A percentile compares a stretch with the other conserved stretches of the same genome.
phyloP scores from a whole-genome alignment of 768 basidiomycete genomes.

The Suillus hirtellus region DNA sequence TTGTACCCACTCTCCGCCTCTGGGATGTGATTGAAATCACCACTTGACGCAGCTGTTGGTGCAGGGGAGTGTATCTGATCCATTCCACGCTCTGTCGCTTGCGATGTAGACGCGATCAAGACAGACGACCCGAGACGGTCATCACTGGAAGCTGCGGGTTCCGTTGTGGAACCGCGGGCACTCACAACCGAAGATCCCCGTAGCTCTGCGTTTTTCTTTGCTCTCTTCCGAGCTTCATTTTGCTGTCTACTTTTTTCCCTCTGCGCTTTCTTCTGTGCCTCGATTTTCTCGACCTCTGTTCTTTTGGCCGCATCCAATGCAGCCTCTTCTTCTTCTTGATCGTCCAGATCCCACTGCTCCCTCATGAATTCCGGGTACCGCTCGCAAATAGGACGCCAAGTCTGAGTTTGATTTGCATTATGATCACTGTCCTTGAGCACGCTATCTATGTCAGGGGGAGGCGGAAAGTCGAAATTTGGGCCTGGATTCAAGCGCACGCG shows the following conservation, averaged over 20 bases:
- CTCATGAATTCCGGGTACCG: slow-evolving; percentile 83
- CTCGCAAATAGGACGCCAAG: slow-evolving; percentile 81
- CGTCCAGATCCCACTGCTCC: slow-evolving; percentile 80
- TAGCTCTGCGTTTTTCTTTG: slow-evolving; percentile 37
- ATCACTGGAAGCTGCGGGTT: slow-evolving; percentile 22
- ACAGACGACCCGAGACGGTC: slow-evolving; percentile 31
- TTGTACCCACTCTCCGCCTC: slow-evolving; percentile 58
- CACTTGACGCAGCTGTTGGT: slow-evolving; percentile 50
- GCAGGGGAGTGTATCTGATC: slow-evolving; percentile 50
- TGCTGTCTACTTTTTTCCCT: slow-evolving; percentile 51
- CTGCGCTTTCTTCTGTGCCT: slow-evolving; percentile 38
- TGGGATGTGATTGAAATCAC: slow-evolving; percentile 39
- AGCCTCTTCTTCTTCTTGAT: slow-evolving; percentile 72
- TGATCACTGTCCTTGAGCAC: slow-evolving; percentile 43
- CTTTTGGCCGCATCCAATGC: slow-evolving; percentile 42
- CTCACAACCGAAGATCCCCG: slow-evolving; percentile 25
- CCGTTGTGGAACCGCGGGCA: slow-evolving; percentile 30
- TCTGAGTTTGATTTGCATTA: slow-evolving; percentile 34
- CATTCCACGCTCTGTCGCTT: slow-evolving; percentile 28
- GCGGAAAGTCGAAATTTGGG: slow-evolving; percentile 80
- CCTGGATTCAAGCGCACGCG: slow-evolving; percentile 85
- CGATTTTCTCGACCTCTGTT: slow-evolving; percentile 46
- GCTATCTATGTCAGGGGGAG: slow-evolving; percentile 75
- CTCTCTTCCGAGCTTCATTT: slow-evolving; percentile 51
- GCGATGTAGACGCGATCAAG: slow-evolving; percentile 24